phyloP scores from a whole-genome alignment of 305 asterid genomes.

The Rubia balearica region DNA sequence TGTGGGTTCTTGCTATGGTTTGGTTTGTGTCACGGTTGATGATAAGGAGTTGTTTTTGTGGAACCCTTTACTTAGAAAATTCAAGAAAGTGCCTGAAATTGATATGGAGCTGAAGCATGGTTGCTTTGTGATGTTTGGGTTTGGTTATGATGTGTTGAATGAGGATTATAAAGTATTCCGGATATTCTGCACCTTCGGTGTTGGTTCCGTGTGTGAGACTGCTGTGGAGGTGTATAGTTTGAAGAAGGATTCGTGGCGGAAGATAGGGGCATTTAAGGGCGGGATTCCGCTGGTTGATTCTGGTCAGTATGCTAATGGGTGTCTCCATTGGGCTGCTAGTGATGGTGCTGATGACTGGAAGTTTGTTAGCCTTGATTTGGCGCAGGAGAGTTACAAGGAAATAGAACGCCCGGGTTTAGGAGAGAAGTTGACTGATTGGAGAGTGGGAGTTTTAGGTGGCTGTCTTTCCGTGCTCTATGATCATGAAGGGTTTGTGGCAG shows the following conservation, averaged over 20 bases:
- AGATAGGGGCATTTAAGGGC: conserved; percentile 27
- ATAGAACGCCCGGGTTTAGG: conserved; percentile 38
- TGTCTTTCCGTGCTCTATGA: conserved; percentile 32
- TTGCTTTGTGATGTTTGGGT: conserved; percentile 27
- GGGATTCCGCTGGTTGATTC: conserved; percentile 29
- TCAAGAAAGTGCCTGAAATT: conserved; percentile 30
- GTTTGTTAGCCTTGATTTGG: conserved; percentile 41
- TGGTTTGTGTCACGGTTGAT: conserved; percentile 33
- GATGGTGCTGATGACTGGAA: conserved; percentile 16
- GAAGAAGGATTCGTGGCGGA: conserved; percentile 39
- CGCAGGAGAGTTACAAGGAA: conserved; percentile 33
- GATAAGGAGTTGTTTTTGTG: conserved; percentile 32
- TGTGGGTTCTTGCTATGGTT: conserved; percentile 50
- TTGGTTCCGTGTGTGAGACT: conserved; percentile 13
- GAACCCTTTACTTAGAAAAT: conserved; percentile 42
- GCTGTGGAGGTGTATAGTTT: conserved; percentile 36
- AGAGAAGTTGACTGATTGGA: conserved; percentile 15
- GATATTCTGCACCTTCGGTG: conserved; percentile 28
- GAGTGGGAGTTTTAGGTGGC: conserved; percentile 38
- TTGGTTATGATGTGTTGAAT: conserved; percentile 30
- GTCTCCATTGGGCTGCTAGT: conserved; percentile 41
- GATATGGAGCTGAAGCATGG: conserved; percentile 17
- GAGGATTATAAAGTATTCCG: conserved; percentile 54
- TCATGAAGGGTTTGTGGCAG: conserved; percentile 9
- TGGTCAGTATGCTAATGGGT: conserved; percentile 41